These are phyloP conservation scores for Solanum etuberosum DNA, from an alignment of 257 asterid species.

Conservation along the genomic window DNA sequence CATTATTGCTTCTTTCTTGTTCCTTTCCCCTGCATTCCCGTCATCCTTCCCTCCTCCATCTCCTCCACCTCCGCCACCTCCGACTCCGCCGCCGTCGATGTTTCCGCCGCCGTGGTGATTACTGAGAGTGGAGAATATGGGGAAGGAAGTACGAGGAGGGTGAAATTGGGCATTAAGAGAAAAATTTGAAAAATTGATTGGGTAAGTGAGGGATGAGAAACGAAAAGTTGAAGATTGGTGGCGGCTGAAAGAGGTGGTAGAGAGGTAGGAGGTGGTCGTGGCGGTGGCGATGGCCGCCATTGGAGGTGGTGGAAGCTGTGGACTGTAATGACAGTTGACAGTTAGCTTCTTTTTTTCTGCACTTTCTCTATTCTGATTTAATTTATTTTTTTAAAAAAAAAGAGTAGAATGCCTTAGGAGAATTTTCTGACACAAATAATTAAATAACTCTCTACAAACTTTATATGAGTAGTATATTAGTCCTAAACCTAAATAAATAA, in stretches of 20 bases:
- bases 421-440: not conserved
- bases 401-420: not conserved
- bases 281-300: slow-evolving; percentile 11
- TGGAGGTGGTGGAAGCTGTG: slow-evolving; percentile 4
- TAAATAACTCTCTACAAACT: not conserved
- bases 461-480: not conserved
- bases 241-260: not conserved
- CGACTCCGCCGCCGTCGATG: slow-evolving; percentile 8
- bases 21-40: slow-evolving; percentile 61
- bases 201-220: slow-evolving; percentile 2
- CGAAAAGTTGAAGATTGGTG: not conserved
- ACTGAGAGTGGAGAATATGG: slow-evolving; percentile 18
- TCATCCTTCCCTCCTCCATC: slow-evolving; percentile 24
- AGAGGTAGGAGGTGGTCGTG: slow-evolving; percentile 9
- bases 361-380: not conserved
- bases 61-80: slow-evolving; percentile 12
- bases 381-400: rapidly evolving
- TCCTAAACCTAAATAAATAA: not conserved
- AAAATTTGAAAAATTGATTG: not conserved
- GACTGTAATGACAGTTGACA: slow-evolving; percentile 1
- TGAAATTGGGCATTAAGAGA: slow-evolving; percentile 14
- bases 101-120: slow-evolving; percentile 2
- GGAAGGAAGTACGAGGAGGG: slow-evolving; percentile 15
- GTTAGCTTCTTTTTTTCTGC: not conserved
- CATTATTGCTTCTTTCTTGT: slow-evolving; percentile 64